Evolutionary conservation across 2,329 filamentous ascomycete genomes (phyloP).

Genomic region (Hortaea sp.): DNA sequence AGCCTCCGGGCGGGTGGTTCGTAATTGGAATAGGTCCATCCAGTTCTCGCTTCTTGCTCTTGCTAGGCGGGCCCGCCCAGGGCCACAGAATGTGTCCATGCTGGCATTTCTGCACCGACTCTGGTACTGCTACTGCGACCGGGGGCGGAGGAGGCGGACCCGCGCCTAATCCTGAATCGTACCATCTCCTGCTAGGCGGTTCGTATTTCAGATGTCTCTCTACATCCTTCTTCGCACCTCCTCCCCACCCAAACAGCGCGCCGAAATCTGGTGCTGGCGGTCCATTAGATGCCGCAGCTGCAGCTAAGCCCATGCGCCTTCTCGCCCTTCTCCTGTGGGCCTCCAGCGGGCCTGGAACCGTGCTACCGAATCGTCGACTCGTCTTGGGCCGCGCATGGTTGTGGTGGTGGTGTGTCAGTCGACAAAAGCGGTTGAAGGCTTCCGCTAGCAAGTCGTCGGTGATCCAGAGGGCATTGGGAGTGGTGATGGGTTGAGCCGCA

Average conservation of each 20-base stretch:
- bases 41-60: neutral
- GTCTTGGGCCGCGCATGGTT: neutral
- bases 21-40: too few species aligned
- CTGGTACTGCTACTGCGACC: neutral
- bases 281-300: constrained; percentile 4
- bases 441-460: constrained; percentile 45
- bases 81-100: neutral
- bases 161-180: neutral
- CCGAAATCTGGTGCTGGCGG: constrained; percentile 17
- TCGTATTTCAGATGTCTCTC: constrained; percentile 17
- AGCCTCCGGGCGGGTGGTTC: too few species aligned
- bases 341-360: constrained; percentile 53
- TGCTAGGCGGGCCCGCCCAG: neutral
- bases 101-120: neutral
- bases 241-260: constrained; percentile 19
- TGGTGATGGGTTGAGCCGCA: constrained; percentile 9
- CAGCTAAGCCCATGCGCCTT: constrained; percentile 40
- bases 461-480: constrained; percentile 46
- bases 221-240: constrained; percentile 1
- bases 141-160: neutral
- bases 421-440: constrained; percentile 43
- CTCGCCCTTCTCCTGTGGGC: constrained; percentile 46
- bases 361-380: constrained; percentile 44
- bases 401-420: constrained; percentile 17
- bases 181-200: constrained; percentile 8